Percentiles rank a stretch among this genome's conserved stretches.
Conservation (phyloP, 495 filamentous ascomycete species). For the Delitschia confertaspora region DNA sequence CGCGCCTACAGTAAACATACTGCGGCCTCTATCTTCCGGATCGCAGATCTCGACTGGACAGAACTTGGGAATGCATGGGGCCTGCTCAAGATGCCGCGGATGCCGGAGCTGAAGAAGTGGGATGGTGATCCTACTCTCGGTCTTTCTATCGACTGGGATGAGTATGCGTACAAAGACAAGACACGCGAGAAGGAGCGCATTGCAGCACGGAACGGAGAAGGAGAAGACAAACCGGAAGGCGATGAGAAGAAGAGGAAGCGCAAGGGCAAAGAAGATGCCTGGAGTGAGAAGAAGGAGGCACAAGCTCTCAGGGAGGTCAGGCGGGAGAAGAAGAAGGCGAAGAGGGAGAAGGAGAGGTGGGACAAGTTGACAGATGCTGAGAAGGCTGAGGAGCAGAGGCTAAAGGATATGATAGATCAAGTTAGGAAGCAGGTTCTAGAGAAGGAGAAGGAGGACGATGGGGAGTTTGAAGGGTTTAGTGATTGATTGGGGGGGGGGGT, state of each 20-base stretch:
- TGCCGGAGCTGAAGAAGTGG: conserved; percentile 78
- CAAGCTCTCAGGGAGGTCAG: conserved; percentile 56
- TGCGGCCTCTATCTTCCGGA: conserved; percentile 81
- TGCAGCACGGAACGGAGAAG: conserved; percentile 39
- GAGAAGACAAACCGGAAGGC: conserved; percentile 16
- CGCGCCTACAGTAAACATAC: conserved; percentile 85
- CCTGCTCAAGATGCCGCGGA: conserved; percentile 77
- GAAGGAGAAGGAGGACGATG: conserved; percentile 28
- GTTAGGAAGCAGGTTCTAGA: conserved; percentile 54
- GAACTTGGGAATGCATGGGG: conserved; percentile 75
- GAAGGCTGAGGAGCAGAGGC: conserved; percentile 56
- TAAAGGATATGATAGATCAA: conserved; percentile 62
- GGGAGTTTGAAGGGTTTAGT: conserved; percentile 34
- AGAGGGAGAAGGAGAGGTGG: conserved; percentile 58
- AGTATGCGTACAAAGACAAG: conserved; percentile 68
- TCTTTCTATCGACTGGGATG: conserved; percentile 50
- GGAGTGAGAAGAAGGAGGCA: conserved; percentile 72
- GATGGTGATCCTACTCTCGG: conserved; percentile 56
- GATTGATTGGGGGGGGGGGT: too few species aligned
- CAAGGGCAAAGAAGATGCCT: conserved; percentile 60
- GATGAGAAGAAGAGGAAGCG: conserved; percentile 31
- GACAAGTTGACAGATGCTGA: conserved; percentile 67
- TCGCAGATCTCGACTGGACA: conserved; percentile 73
- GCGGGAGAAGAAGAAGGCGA: conserved; percentile 64
- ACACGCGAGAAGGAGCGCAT: conserved; percentile 62